Evolutionary conservation across 2,329 filamentous ascomycete species (phyloP), one percentile per base, ranked within the genome.

Genomic region (Sphaerostilbella broomeana): DNA sequence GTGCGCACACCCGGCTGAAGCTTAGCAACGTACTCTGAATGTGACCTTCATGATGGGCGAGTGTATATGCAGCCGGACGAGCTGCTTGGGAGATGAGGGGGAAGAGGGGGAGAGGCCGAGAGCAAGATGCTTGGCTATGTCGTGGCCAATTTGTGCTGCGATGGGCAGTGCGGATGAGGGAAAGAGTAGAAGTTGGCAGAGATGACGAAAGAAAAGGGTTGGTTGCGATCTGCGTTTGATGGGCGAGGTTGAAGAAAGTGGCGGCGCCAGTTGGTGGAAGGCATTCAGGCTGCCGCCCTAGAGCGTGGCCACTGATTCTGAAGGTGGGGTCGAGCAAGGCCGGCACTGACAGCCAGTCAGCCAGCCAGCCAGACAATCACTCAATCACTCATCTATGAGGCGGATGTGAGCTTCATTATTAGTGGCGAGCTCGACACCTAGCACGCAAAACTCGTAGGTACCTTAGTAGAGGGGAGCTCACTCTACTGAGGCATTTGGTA

Each of bases 41-140:
- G 78, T 81, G 58, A 82, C 70, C 75, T 81, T 81, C 78, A 82
- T 82, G 60, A 55, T 73, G 70, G 65, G 62, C 63, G 54, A 61
- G 45, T 47, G 47, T 47, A 52, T 47, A 22, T 31, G 58, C 60
- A 62, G 59, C 57, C 54, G 49, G 31, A 34, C 36, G 41, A 12
- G 47, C 42, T 44, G 43, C 43, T 43, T 38, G 49, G n/a, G 38
- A 52, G 52, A 51, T 52, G 28, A 28, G 32, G 37, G n/a, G 18
- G 31, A 15, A 28, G 32, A 32, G n/a, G 18, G 31, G 29, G 20
- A 20, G 22, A 33, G 31, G 27, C 21, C 27, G 38, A 40, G n/a
- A n/a, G 35, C 20, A 38, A 21, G 40, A 38, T 21, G 40, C 35
- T 25, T 34, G 25, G 35, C 33, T 42, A 16, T 18, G 35, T 29